Evolutionary conservation across 176 grass and related monocot species (phyloP).

Genomic region (Musa itinerans): DNA sequence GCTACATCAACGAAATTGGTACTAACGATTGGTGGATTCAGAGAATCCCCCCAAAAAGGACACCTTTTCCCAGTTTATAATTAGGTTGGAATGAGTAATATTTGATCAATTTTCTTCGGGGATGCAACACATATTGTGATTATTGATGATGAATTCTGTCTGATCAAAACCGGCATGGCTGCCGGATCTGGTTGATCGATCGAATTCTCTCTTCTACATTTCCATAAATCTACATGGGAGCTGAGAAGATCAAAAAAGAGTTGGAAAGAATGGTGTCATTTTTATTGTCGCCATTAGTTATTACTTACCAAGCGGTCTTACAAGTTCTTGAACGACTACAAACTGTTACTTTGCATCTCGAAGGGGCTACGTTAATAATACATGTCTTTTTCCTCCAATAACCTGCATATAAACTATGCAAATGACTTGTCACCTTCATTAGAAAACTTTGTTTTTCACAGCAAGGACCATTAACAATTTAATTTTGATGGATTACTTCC

Average conservation of each 20-base stretch:
- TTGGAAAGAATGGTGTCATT: neutral
- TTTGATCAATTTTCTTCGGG: neutral
- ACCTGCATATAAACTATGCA: too few species aligned
- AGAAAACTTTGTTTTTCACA: neutral
- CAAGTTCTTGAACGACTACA: neutral
- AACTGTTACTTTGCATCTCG: neutral
- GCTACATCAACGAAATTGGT: too few species aligned
- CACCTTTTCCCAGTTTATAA: too few species aligned
- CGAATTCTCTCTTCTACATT: neutral
- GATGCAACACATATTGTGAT: neutral
- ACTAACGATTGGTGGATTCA: neutral
- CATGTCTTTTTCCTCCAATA: neutral
- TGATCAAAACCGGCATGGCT: neutral
- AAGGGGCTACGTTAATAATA: neutral
- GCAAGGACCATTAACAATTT: neutral
- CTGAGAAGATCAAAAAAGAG: neutral
- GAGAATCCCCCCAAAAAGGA: too few species aligned
- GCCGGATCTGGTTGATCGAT: neutral
- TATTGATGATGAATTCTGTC: neutral
- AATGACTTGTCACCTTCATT: neutral
- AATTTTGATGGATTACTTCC: neutral
- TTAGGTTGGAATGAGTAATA: neutral
- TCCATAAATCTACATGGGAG: neutral
- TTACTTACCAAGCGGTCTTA: neutral
- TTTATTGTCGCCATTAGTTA: too few species aligned